A percentile compares a stretch with the other conserved stretches of the same genome.
These are phyloP conservation scores for Ceratobasidium sp. DNA, from an alignment of 1,284 basidiomycete genomes.

Conservation along the genomic window DNA sequence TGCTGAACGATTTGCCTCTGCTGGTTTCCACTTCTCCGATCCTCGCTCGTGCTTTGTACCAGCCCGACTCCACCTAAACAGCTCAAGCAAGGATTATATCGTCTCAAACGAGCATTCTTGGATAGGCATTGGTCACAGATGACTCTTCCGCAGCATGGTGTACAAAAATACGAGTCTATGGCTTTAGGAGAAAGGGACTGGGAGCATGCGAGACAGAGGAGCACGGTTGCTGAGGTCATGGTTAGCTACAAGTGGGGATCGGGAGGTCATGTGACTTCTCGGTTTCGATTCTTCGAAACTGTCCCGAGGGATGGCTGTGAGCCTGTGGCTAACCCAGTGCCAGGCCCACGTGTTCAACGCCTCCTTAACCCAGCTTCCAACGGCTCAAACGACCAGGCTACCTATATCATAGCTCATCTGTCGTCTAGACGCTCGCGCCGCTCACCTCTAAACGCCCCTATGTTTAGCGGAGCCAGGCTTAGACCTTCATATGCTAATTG, in stretches of 20 bases:
- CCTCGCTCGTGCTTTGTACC: constrained; percentile 31
- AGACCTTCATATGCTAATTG: too few relatives aligned
- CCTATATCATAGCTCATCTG: too few relatives aligned
- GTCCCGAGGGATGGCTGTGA: too few relatives aligned
- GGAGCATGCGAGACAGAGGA: constrained; percentile 38
- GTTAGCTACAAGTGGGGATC: constrained; percentile 31
- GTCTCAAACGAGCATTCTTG: constrained; percentile 45
- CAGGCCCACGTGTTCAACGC: too few relatives aligned
- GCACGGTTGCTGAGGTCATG: constrained; percentile 33
- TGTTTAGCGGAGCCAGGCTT: too few relatives aligned
- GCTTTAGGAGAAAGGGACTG: constrained; percentile 23
- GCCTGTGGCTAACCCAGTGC: too few relatives aligned
- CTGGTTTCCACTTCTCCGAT: constrained; percentile 9
- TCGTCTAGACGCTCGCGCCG: too few relatives aligned
- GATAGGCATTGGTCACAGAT: constrained; percentile 46
- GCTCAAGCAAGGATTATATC: constrained; percentile 47
- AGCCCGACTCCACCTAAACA: constrained; percentile 47
- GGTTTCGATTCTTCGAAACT: too few relatives aligned
- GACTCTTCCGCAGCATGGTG: constrained; percentile 45
- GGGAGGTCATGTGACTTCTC: constrained; percentile 3
- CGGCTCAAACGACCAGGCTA: too few relatives aligned
- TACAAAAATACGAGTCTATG: constrained; percentile 18
- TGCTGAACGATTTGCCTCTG: constrained; percentile 30
- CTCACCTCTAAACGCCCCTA: too few relatives aligned
- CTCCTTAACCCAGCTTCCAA: too few relatives aligned